Percentiles rank a stretch among this genome's conserved stretches.
Evolutionary conservation across 345 rosid species (phyloP).

Genomic region (Euphorbia lathyris): DNA sequence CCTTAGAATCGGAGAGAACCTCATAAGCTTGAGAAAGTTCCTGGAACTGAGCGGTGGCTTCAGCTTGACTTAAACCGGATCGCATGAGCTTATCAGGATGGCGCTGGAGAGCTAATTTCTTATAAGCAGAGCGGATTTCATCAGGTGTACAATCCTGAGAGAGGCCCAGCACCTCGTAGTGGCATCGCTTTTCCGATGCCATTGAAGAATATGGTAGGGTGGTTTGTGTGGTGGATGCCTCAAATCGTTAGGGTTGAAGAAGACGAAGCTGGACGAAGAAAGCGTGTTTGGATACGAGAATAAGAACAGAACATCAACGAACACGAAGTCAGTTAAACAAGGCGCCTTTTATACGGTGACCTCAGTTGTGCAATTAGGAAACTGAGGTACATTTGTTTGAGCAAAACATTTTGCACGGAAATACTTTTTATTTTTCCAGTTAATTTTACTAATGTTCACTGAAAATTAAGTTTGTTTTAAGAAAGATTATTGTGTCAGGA

Average conservation of each 20-base stretch:
- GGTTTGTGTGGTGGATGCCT: not conserved
- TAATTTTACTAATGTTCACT: no score
- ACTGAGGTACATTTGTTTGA: no score
- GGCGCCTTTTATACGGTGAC: not conserved
- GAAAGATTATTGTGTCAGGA: no score
- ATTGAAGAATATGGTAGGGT: constrained; percentile 17
- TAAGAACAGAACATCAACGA: not conserved
- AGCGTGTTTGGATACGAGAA: constrained; percentile 3
- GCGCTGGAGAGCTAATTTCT: constrained; percentile 79
- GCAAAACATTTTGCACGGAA: no score
- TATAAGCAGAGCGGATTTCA: constrained; percentile 79
- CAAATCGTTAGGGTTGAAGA: constrained; percentile 2
- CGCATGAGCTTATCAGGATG: constrained; percentile 96
- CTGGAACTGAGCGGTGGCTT: constrained; percentile 91
- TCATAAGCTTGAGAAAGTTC: constrained; percentile 85
- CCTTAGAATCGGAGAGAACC: constrained; percentile 83
- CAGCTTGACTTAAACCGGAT: constrained; percentile 66
- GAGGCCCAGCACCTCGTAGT: constrained; percentile 76
- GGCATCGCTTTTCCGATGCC: constrained; percentile 83
- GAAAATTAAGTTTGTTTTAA: no score
- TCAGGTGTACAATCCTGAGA: constrained; percentile 58
- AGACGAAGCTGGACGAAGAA: not conserved
- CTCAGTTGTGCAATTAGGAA: no score
- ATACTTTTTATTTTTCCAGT: no score
- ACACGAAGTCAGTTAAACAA: not conserved